A percentile compares a stretch with the other conserved stretches of the same genome.
phyloP scores from a whole-genome alignment of 345 rosid species.

The Populus deltoides region DNA sequence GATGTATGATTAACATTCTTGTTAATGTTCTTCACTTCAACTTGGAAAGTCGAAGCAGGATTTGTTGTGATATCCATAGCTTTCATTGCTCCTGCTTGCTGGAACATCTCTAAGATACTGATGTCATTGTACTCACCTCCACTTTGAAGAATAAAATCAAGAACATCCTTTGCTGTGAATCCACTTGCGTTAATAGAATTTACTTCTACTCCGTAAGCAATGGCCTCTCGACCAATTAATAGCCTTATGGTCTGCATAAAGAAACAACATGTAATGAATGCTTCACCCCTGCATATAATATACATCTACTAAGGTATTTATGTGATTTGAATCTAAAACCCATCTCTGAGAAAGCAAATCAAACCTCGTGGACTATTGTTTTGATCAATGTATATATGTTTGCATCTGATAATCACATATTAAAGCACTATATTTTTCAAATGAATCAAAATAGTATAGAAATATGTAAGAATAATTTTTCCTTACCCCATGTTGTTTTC shows the following conservation, averaged over 20 bases:
- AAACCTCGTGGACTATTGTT: too few relatives aligned
- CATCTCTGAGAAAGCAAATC: too few relatives aligned
- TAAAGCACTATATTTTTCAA: too few relatives aligned
- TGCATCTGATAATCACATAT: too few relatives aligned
- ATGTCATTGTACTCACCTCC: not conserved
- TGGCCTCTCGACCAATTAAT: constrained; percentile 3
- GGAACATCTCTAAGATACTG: not conserved
- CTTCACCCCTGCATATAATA: too few relatives aligned
- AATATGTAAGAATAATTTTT: too few relatives aligned
- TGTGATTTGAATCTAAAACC: too few relatives aligned
- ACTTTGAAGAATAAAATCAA: constrained; percentile 3
- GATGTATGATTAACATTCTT: not conserved
- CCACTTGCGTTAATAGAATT: not conserved
- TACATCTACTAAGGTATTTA: too few relatives aligned
- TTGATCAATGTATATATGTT: too few relatives aligned
- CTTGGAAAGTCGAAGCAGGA: not conserved
- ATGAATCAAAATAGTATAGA: too few relatives aligned
- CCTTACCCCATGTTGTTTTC: constrained; percentile 4
- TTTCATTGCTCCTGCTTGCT: constrained; percentile 1
- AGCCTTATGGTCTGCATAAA: not conserved
- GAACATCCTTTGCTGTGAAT: constrained; percentile 9
- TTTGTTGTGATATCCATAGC: not conserved
- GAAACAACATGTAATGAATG: too few relatives aligned
- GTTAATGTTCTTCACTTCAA: not conserved
- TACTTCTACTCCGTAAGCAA: not conserved